phyloP scores from a whole-genome alignment of 306 rosid species.

The Coriaria nepalensis region DNA sequence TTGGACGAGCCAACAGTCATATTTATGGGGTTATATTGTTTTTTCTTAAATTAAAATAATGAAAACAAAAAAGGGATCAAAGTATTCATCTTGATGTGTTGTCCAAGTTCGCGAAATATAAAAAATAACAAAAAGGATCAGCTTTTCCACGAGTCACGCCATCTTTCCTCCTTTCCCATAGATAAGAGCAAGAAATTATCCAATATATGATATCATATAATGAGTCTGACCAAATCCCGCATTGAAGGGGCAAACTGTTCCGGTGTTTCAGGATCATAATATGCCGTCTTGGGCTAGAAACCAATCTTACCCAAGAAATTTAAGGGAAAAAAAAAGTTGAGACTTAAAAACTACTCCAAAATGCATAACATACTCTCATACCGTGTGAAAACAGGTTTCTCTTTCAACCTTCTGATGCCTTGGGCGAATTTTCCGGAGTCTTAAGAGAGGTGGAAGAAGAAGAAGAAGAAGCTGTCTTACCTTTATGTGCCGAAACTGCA shows the following conservation, averaged over 20 bases:
- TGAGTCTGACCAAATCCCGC: conserved; percentile 3
- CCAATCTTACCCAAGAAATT: conserved; percentile 2
- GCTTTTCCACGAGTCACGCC: not conserved
- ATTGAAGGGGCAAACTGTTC: conserved; percentile 8
- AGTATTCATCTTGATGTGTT: too few species aligned
- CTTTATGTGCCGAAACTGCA: conserved; percentile 47
- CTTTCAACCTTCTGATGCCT: conserved; percentile 36
- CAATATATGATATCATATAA: not conserved
- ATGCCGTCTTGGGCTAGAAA: conserved; percentile 3
- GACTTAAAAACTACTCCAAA: conserved; percentile 34
- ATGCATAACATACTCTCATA: conserved; percentile 22
- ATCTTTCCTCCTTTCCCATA: not conserved
- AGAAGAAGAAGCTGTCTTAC: conserved; percentile 12
- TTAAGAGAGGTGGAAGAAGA: conserved; percentile 22
- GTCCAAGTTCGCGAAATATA: too few species aligned
- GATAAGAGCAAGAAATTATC: not conserved
- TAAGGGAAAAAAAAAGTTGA: conserved; percentile 19
- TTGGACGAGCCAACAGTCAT: too few species aligned
- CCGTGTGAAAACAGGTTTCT: conserved; percentile 21
- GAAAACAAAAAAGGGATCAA: too few species aligned
- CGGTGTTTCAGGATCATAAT: conserved; percentile 11
- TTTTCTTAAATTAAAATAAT: too few species aligned
- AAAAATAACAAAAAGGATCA: too few species aligned
- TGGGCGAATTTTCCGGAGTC: conserved; percentile 77
- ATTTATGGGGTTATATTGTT: too few species aligned